phyloP scores from a whole-genome alignment of 306 rosid genomes.

The Pterocarpus santalinus region DNA sequence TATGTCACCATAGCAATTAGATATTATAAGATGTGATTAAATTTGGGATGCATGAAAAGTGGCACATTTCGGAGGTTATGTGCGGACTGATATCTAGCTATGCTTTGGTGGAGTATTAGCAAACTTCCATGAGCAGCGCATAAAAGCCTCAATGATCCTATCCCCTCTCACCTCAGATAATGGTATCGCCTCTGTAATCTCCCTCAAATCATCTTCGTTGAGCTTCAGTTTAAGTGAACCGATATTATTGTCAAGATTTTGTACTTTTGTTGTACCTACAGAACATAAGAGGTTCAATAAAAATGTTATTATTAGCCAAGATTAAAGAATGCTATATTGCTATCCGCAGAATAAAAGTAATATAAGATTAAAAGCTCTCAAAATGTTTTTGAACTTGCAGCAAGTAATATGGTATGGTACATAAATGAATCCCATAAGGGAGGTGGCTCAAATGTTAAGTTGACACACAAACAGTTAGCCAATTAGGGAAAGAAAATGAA shows the following conservation, averaged over 20 bases:
- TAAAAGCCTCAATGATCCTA: conserved; percentile 33
- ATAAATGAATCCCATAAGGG: too few relatives aligned
- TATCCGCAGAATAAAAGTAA: background rate
- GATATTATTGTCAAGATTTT: conserved; percentile 57
- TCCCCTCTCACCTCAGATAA: conserved; percentile 49
- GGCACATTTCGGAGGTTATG: background rate
- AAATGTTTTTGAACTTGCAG: background rate
- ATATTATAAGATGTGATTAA: background rate
- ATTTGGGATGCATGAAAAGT: background rate
- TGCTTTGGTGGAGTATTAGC: conserved; percentile 47
- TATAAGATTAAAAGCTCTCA: background rate
- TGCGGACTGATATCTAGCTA: conserved; percentile 1
- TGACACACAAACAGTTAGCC: background rate
- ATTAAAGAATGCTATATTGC: too few relatives aligned
- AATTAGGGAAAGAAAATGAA: background rate
- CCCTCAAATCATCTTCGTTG: conserved; percentile 48
- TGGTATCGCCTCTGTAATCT: conserved; percentile 52
- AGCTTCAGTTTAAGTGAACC: conserved; percentile 55
- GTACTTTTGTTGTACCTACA: conserved; percentile 60
- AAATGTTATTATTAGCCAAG: background rate
- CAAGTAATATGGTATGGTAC: background rate
- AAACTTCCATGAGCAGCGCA: conserved; percentile 62
- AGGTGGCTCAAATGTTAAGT: background rate
- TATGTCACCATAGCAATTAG: too few relatives aligned
- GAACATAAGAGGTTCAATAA: background rate